Evolutionary conservation across 257 asterid genomes (phyloP), one percentile per base, ranked within the genome.

Genomic region (Primulina huaijiensis): DNA sequence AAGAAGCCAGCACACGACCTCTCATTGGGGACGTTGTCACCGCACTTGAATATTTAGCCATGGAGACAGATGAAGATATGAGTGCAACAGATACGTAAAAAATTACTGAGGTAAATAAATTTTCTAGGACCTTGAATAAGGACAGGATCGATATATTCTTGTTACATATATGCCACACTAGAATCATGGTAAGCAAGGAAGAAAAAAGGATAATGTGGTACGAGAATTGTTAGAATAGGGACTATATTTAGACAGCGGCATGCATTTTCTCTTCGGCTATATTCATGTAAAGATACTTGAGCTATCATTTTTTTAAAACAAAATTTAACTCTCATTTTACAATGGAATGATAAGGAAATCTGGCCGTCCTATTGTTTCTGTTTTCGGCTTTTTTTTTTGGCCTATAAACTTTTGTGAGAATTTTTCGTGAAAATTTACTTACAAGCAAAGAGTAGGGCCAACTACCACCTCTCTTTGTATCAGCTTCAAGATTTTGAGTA

Each of bases 11-110:
- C 69, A 81, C 85, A 1, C 65, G 84, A 52, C 85, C 84, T 62
- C 67, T 83, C 38, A 80, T 83, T 57, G 65, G 80, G 7, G 85
- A 83, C 50, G 76, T 80, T 60, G 50, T 78, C 56, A 83, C 74
- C 50, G 88, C 85, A 59, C 80, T 83, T 9, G 88, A 80, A 62
- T 80, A 60, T 52, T 74, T 83, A 65, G 80, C 88, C 29, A 55
- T 50, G 57, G 57, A 12, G 5, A 50, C 21, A 50, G 57, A 50
- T 17, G 57, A 50, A 50, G 57, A 16, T 43, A 33, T 60, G 9
- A 69, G 46, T 23, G 72, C 71, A 50, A 57, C 69, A 35, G 79
- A 76, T 7, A 64, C 29, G 16, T 27, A 52, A 60, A 63, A 20
- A 4, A 35, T 9, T 46, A 33, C 20, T 8, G 57, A 50, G 55